These are phyloP conservation scores for Phytopythium sindhum DNA, from an alignment of 352 stramenopile genomes.

Conservation along the genomic window DNA sequence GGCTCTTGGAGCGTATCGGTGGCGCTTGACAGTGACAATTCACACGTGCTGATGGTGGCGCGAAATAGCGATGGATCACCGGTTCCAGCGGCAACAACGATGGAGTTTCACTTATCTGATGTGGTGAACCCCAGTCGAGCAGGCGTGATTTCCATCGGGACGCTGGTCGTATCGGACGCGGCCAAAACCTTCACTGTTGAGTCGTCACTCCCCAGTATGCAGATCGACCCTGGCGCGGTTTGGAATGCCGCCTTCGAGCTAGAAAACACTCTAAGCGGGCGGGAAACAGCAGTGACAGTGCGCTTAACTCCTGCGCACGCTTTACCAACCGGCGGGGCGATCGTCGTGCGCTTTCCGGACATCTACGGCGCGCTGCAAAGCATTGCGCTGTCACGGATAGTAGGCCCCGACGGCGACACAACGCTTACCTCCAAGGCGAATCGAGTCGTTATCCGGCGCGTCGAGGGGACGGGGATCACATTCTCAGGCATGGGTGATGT, in stretches of 20 bases:
- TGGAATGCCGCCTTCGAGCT: conserved; percentile 21
- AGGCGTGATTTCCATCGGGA: conserved; percentile 22
- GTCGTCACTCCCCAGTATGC: conserved; percentile 18
- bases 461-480: conserved; percentile 11
- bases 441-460: conserved; percentile 18
- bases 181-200: conserved; percentile 5
- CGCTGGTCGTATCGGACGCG: conserved; percentile 19
- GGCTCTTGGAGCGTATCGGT: conserved; percentile 25
- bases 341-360: conserved; percentile 46
- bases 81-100: conserved; percentile 6
- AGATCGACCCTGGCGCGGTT: conserved; percentile 29
- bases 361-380: conserved; percentile 32
- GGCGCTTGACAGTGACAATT: conserved; percentile 1
- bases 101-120: conserved; percentile 21
- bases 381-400: conserved; percentile 17
- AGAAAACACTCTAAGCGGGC: conserved; percentile 36
- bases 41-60: conserved; percentile 5
- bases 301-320: conserved; percentile 25
- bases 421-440: conserved; percentile 17
- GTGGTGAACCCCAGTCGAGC: conserved; percentile 24
- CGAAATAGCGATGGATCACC: conserved; percentile 18
- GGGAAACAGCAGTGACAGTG: conserved; percentile 25
- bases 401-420: conserved; percentile 27
- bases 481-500: conserved; percentile 24
- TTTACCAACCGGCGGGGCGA: conserved; percentile 33